A percentile compares a stretch with the other conserved stretches of the same genome.
Conservation (phyloP, 129 eudicot genomes). For the Mikania micrantha region DNA sequence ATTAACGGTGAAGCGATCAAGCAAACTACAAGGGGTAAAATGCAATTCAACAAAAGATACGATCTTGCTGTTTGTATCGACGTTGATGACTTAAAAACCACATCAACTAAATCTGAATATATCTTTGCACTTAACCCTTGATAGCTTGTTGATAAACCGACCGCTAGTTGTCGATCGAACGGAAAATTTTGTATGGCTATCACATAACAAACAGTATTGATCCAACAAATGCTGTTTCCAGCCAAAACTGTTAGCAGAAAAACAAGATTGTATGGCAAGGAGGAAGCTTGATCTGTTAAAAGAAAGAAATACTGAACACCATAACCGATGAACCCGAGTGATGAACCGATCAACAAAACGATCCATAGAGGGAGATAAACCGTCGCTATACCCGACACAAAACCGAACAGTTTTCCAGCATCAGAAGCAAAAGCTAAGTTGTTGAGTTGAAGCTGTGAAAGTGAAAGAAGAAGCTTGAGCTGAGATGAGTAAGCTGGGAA, state of each 20-base stretch:
- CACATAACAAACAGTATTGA: slow-evolving; percentile 76
- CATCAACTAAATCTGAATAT: slow-evolving; percentile 46
- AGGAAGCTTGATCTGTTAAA: slow-evolving; percentile 26
- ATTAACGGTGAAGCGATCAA: slow-evolving; percentile 38
- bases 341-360: slow-evolving; percentile 60
- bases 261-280: slow-evolving; percentile 47
- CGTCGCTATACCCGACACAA: slow-evolving; percentile 67
- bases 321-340: slow-evolving; percentile 63
- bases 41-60: slow-evolving; percentile 60
- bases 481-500: slow-evolving; percentile 88
- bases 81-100: slow-evolving; percentile 19
- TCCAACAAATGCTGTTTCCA: slow-evolving; percentile 90
- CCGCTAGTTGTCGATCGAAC: slow-evolving; percentile 52
- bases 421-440: slow-evolving; percentile 90
- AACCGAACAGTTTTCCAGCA: slow-evolving; percentile 81
- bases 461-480: slow-evolving; percentile 60
- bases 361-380: slow-evolving; percentile 69
- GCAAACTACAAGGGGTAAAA: slow-evolving; percentile 58
- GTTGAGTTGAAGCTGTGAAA: slow-evolving; percentile 83
- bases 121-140: slow-evolving; percentile 73
- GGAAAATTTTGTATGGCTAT: slow-evolving; percentile 70
- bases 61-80: slow-evolving; percentile 31
- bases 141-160: slow-evolving; percentile 74
- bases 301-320: slow-evolving; percentile 63
- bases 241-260: slow-evolving; percentile 61